These are phyloP conservation scores for Corinectria fuckeliana DNA, from an alignment of 2,329 filamentous ascomycete species.

Conservation along the genomic window DNA sequence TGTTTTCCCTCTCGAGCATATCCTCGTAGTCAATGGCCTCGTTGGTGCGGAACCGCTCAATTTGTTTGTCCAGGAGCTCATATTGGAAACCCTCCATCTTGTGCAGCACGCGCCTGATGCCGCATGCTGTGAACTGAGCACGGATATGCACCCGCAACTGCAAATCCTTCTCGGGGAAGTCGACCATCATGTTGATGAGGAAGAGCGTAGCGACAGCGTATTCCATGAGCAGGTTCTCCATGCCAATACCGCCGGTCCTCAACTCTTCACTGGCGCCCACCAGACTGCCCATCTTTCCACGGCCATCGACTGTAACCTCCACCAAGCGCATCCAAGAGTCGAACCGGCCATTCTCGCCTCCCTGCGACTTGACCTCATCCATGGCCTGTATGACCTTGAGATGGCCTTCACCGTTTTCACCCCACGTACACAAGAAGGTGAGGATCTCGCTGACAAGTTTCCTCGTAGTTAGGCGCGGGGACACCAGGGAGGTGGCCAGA, in stretches of 20 bases:
- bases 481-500: slow-evolving; percentile 84
- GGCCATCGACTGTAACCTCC: slow-evolving; percentile 94
- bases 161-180: slow-evolving; percentile 86
- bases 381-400: slow-evolving; percentile 92
- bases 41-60: slow-evolving; percentile 90
- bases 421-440: slow-evolving; percentile 96
- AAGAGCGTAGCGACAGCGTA: slow-evolving; percentile 95
- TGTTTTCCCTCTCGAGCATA: slow-evolving; percentile 88
- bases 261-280: slow-evolving; percentile 97
- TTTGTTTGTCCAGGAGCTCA: slow-evolving; percentile 97
- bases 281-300: slow-evolving; percentile 98
- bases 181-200: slow-evolving; percentile 94
- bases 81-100: slow-evolving; percentile 99
- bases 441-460: slow-evolving; percentile 96
- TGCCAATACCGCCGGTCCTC: slow-evolving; percentile 93
- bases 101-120: slow-evolving; percentile 88
- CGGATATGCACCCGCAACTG: slow-evolving; percentile 93
- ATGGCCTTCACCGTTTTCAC: slow-evolving; percentile 80
- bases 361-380: slow-evolving; percentile 86
- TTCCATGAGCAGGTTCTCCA: slow-evolving; percentile 99
- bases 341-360: slow-evolving; percentile 92
- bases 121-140: slow-evolving; percentile 94
- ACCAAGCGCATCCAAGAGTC: slow-evolving; percentile 99
- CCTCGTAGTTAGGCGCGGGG: slow-evolving; percentile 85
- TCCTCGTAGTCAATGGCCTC: slow-evolving; percentile 99